These are phyloP conservation scores for Choiromyces venosus DNA, from an alignment of 495 filamentous ascomycete species.

Conservation along the genomic window DNA sequence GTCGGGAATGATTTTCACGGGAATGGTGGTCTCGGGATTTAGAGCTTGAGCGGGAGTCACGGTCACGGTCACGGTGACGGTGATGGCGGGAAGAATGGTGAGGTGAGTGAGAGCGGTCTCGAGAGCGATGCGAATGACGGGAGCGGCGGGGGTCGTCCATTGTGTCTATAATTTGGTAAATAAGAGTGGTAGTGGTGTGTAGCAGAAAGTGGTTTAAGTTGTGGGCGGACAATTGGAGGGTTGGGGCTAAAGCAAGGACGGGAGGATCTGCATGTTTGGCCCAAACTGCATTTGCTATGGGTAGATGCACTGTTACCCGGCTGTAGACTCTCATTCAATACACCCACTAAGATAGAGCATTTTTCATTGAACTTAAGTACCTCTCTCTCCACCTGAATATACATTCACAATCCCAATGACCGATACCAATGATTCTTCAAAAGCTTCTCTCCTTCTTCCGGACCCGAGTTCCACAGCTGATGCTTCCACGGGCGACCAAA, in stretches of 20 bases:
- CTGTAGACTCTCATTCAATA: neutral
- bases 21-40: constrained; percentile 10
- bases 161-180: constrained; percentile 17
- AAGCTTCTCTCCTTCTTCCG: neutral
- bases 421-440: neutral
- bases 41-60: constrained; percentile 17
- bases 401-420: neutral
- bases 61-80: constrained; percentile 21
- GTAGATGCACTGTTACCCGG: neutral
- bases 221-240: neutral
- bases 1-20: neutral
- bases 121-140: constrained; percentile 16
- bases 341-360: neutral
- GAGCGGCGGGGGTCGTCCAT: constrained; percentile 7
- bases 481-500: neutral
- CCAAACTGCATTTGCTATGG: neutral
- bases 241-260: neutral
- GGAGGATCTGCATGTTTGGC: neutral
- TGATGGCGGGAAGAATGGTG: constrained; percentile 11
- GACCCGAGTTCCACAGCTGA: neutral
- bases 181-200: neutral
- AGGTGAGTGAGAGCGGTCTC: constrained; percentile 5
- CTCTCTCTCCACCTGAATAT: neutral
- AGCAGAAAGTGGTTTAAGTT: neutral
- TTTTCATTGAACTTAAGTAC: neutral